A percentile compares a stretch with the other conserved stretches of the same genome.
These are phyloP conservation scores for Bipolaris sorokiniana DNA, from an alignment of 2,329 filamentous ascomycete species.

Conservation along the genomic window DNA sequence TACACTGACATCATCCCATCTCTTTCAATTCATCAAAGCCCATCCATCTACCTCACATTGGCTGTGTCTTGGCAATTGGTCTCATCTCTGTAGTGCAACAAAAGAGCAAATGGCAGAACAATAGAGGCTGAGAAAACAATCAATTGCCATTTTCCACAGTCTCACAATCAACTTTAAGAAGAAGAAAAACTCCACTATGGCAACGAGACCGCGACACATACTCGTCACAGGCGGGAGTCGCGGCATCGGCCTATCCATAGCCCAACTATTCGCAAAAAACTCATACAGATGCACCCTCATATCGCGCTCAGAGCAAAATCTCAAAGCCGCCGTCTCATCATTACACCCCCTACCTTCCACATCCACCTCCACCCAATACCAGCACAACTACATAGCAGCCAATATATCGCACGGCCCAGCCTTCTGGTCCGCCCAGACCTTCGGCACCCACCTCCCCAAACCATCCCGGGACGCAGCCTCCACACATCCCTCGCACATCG, in stretches of 20 bases:
- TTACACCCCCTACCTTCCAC: too few relatives aligned
- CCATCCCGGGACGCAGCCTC: neutral
- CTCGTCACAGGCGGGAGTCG: conserved; percentile 49
- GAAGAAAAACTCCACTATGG: neutral
- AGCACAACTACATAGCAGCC: conserved; percentile 37
- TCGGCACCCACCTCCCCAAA: conserved; percentile 11
- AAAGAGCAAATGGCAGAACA: neutral
- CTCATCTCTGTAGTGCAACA: neutral
- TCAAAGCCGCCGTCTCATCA: conserved; percentile 32
- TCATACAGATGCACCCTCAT: conserved; percentile 41
- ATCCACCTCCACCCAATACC: neutral
- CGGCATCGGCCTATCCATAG: conserved; percentile 49
- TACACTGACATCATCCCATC: conserved; percentile 1
- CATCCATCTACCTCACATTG: neutral
- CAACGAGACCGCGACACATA: conserved; percentile 29
- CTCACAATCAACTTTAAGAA: neutral
- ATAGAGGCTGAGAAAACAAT: neutral
- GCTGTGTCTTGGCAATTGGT: too few relatives aligned
- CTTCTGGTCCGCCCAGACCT: conserved; percentile 32
- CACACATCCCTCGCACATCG: conserved; percentile 22
- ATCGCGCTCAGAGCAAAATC: conserved; percentile 33
- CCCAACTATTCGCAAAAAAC: conserved; percentile 40
- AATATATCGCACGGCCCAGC: conserved; percentile 26
- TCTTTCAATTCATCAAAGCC: neutral
- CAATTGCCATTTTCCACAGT: neutral